These are phyloP conservation scores for Septoria petroselini DNA, from an alignment of 2,329 filamentous ascomycete species.

Conservation along the genomic window DNA sequence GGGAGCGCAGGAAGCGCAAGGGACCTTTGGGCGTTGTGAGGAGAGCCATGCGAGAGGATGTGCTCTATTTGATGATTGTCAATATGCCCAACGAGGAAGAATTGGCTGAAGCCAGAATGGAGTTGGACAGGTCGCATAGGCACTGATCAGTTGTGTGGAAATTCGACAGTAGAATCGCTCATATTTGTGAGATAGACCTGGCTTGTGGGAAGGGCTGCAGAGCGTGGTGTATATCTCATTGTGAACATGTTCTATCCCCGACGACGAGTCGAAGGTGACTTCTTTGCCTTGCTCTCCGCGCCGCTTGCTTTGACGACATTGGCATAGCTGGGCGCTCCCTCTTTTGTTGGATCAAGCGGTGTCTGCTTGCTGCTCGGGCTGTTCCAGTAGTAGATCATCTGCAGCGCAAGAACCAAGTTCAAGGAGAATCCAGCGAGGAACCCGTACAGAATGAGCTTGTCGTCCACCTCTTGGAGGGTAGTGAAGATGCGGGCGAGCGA, in stretches of 20 bases:
- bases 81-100: constrained; percentile 49
- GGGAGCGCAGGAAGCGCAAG: constrained; percentile 23
- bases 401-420: constrained; percentile 78
- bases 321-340: constrained; percentile 35
- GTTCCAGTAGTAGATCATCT: constrained; percentile 99
- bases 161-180: too few relatives aligned
- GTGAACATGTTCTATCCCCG: constrained; percentile 29
- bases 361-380: constrained; percentile 44
- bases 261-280: constrained; percentile 35
- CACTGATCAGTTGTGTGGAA: too few relatives aligned
- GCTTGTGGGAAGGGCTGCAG: background rate
- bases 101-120: constrained; percentile 35
- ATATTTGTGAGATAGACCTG: too few relatives aligned
- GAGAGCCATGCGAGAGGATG: constrained; percentile 32
- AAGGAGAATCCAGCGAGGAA: constrained; percentile 89
- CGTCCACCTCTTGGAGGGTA: constrained; percentile 93
- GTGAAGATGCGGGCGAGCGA: constrained; percentile 95
- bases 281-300: constrained; percentile 37
- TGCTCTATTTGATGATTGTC: constrained; percentile 51
- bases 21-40: constrained; percentile 43
- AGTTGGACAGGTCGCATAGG: constrained; percentile 17
- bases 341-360: constrained; percentile 42
- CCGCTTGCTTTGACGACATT: constrained; percentile 35
- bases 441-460: constrained; percentile 91
- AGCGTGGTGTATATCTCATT: background rate